phyloP scores from a whole-genome alignment of 2,329 filamentous ascomycete species.

The Chrysosporium queenslandicum region DNA sequence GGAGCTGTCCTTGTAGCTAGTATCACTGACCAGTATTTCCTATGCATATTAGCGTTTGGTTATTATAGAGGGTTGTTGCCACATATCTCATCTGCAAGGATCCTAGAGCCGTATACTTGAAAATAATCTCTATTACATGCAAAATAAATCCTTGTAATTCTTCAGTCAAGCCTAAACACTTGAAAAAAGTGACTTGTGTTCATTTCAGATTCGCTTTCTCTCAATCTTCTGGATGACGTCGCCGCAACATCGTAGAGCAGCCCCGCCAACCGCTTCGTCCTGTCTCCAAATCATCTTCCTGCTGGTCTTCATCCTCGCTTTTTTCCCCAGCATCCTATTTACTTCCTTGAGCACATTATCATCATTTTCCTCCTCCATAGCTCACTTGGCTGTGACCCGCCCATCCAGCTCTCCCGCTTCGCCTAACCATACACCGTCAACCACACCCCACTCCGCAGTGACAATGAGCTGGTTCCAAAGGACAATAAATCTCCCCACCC shows the following conservation, averaged over 20 bases:
- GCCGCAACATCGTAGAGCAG: slow-evolving; percentile 3
- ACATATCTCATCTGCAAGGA: background rate
- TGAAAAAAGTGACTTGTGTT: no score
- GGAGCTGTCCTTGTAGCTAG: background rate
- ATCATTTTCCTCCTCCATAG: slow-evolving; percentile 19
- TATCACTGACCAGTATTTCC: no score
- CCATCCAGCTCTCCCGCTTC: slow-evolving; percentile 21
- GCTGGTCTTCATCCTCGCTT: slow-evolving; percentile 40
- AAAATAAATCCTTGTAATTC: no score
- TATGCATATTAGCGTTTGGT: background rate
- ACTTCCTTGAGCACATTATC: slow-evolving; percentile 4
- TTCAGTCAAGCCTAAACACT: no score
- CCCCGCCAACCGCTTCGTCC: slow-evolving; percentile 16
- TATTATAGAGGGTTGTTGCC: background rate
- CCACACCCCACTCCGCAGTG: slow-evolving; percentile 17
- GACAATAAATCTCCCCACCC: slow-evolving; percentile 65
- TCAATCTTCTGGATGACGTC: slow-evolving; percentile 11
- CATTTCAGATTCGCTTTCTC: background rate
- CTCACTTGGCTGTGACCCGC: slow-evolving; percentile 21
- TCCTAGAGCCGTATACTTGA: background rate
- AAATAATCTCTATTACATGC: no score
- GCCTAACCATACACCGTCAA: slow-evolving; percentile 23
- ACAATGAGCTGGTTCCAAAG: slow-evolving; percentile 62
- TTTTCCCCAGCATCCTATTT: slow-evolving; percentile 39
- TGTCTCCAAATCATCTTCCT: slow-evolving; percentile 36